Percentiles rank a stretch among this genome's conserved stretches.
These are phyloP conservation scores for Lactarius evosmus DNA, from an alignment of 768 basidiomycete genomes.

Conservation along the genomic window DNA sequence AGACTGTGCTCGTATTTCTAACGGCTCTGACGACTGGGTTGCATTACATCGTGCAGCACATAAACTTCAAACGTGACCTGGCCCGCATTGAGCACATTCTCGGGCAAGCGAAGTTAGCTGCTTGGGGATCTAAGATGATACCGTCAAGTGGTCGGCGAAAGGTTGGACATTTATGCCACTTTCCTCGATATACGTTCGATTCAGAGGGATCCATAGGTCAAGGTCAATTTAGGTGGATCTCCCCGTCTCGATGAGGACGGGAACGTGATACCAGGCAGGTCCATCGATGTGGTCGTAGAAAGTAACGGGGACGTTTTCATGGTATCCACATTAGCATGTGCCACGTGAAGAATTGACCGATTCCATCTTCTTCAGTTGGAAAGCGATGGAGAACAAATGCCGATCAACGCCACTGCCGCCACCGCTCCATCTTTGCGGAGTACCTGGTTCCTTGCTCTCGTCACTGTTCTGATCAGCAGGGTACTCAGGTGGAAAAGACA, in stretches of 20 bases:
- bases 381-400: conserved; percentile 51
- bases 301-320: conserved; percentile 65
- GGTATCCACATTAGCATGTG: conserved; percentile 43
- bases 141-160: conserved; percentile 65
- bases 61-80: conserved; percentile 76
- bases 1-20: conserved; percentile 80
- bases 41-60: conserved; percentile 74
- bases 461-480: conserved; percentile 36
- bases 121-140: conserved; percentile 78
- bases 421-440: conserved; percentile 51
- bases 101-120: conserved; percentile 60
- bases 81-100: conserved; percentile 61
- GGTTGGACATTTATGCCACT: conserved; percentile 39
- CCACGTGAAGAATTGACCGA: conserved; percentile 11
- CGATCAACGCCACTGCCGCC: conserved; percentile 44
- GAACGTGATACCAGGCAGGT: conserved; percentile 45
- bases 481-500: conserved; percentile 24
- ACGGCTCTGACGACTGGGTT: conserved; percentile 69
- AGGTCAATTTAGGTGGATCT: conserved; percentile 60
- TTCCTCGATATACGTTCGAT: not conserved
- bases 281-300: conserved; percentile 81
- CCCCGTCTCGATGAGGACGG: conserved; percentile 56
- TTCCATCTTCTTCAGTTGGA: conserved; percentile 48
- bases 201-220: conserved; percentile 47
- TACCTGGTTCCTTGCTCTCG: conserved; percentile 68